phyloP scores from a whole-genome alignment of 139 green algal genomes.

The Micromonas commoda region DNA sequence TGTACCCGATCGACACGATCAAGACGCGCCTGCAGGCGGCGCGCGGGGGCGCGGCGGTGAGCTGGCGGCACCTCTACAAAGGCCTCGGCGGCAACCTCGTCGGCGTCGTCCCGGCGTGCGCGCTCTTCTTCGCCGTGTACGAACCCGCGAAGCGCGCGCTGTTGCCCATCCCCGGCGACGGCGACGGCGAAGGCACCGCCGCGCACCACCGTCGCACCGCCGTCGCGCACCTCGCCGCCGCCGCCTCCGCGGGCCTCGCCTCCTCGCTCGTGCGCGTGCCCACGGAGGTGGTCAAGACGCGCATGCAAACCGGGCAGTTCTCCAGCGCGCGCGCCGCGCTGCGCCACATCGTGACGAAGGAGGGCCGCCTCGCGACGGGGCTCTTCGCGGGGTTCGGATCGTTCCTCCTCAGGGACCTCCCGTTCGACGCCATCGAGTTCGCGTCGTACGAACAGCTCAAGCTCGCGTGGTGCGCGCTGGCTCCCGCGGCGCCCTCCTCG shows the following conservation, averaged over 20 bases:
- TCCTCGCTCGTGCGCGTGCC: conserved; percentile 84
- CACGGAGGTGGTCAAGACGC: conserved; percentile 75
- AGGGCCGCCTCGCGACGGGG: conserved; percentile 65
- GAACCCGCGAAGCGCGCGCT: conserved; percentile 71
- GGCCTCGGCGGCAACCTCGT: conserved; percentile 38
- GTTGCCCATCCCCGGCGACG: background rate
- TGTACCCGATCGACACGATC: conserved; percentile 98
- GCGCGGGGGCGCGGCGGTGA: conserved; percentile 27
- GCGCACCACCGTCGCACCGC: background rate
- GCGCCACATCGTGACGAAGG: conserved; percentile 54
- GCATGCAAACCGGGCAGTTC: conserved; percentile 33
- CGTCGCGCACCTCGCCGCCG: conserved; percentile 8
- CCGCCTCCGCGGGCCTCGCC: conserved; percentile 57
- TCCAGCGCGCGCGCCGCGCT: conserved; percentile 49
- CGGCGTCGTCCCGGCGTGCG: conserved; percentile 76
- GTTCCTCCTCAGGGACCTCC: conserved; percentile 95
- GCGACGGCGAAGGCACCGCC: background rate
- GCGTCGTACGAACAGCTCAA: conserved; percentile 50
- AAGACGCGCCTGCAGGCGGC: conserved; percentile 88
- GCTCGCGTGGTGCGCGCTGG: background rate
- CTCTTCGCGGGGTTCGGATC: conserved; percentile 92
- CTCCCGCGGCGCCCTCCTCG: no score
- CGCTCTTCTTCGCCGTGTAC: conserved; percentile 91
- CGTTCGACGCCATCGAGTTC: conserved; percentile 99
- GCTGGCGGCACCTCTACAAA: conserved; percentile 72